Base-by-base conservation (phyloP, 768 basidiomycete species). In the Russula dissimulans region DNA sequence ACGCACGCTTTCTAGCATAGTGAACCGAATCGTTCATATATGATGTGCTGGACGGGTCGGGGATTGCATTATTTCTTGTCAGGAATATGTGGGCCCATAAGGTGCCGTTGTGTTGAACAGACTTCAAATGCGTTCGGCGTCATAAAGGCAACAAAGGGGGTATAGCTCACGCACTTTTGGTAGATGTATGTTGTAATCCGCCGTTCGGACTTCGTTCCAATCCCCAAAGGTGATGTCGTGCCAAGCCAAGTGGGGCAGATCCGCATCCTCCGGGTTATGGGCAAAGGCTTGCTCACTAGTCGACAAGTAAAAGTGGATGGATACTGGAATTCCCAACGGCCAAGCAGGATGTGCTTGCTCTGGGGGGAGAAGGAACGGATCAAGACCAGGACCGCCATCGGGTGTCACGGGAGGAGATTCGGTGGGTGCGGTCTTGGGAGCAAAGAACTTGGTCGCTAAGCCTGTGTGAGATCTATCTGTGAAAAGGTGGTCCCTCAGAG, bases 11-110 rank as follows among this genome's bases (percentile, higher is more conserved):
- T 55, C 88, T 79, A 59, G 85, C 71, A 68, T 90, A 84, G 63
- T 89, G 84, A 5, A 93, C 78, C 53, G 81, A 76, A 11, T 73
- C 69, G 6, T 78, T 76, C 57, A 81, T 74, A 69, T 83, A 93
- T 0, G 71, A 63, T 29, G 76, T 65, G 55, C 78, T 76, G 11
- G 77, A 72, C 9, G 87, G 88, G 66, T 92, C 77, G 0, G 86
- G 87, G 65, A 77, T 82, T 10, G 80, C 78, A 0, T 82, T 82
- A 46, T 87, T 78, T 63, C 80, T 84, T 0, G 83, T 78, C 8
- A 95, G 71, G 70, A 87, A 89, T 5, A 93, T 77, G 66, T 95
- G 89, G 15, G 87, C 87, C 87, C 88, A 95, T 50, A 94, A 71
- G 2, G 88, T 82, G 11, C 81, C 88, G 69, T 95, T 95, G 58